A percentile compares a stretch with the other conserved stretches of the same genome.
Conservation (phyloP, 257 asterid species). For the Cordia subcordata region DNA sequence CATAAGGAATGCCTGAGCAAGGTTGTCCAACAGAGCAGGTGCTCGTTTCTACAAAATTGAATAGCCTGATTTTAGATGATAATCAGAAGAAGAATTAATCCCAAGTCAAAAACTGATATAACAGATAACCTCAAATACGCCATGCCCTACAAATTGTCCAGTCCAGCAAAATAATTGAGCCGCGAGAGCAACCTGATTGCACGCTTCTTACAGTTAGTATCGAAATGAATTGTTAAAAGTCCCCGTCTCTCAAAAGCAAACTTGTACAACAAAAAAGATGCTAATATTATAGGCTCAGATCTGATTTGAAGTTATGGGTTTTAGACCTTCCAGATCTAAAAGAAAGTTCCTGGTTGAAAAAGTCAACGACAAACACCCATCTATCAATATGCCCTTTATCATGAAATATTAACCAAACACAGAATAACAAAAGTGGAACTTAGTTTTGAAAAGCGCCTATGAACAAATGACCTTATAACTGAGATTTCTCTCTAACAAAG, state of each 20-base stretch:
- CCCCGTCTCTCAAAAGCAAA: neutral
- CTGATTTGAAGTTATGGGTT: too few species aligned
- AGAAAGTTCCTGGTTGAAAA: too few species aligned
- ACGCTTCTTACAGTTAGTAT: slow-evolving; percentile 14
- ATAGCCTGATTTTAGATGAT: slow-evolving; percentile 2
- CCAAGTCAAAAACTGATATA: neutral
- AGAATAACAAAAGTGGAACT: too few species aligned
- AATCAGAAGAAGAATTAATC: neutral
- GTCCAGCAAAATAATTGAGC: slow-evolving; percentile 96
- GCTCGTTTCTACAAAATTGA: slow-evolving; percentile 72
- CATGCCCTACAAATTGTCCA: slow-evolving; percentile 89
- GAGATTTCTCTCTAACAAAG: too few species aligned
- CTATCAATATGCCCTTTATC: too few species aligned
- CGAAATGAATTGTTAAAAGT: neutral
- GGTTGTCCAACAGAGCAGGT: slow-evolving; percentile 95
- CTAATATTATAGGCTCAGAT: too few species aligned
- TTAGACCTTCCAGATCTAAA: too few species aligned
- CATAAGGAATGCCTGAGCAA: slow-evolving; percentile 89
- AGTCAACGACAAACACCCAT: too few species aligned
- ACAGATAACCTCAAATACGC: slow-evolving; percentile 75
- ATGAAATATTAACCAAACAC: too few species aligned
- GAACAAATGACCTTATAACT: too few species aligned
- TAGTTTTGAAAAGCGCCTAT: too few species aligned
- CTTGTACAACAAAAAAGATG: neutral
- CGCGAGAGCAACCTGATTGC: slow-evolving; percentile 64